Base-by-base conservation (phyloP, 192 early-diverging fungal genomes). In the Allomyces arbusculus region DNA sequence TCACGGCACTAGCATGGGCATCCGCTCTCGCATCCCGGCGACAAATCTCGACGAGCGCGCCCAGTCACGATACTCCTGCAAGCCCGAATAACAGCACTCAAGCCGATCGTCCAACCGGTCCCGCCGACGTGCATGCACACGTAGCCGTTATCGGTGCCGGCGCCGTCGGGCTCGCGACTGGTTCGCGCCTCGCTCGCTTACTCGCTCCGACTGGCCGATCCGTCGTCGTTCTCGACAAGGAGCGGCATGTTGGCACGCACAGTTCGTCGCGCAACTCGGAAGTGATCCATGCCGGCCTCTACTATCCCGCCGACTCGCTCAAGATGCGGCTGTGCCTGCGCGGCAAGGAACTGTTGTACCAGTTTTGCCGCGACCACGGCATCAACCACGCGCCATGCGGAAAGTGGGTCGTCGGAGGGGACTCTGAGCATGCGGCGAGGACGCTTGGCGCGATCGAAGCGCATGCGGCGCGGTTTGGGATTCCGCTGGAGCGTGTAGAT, bases 251-350 rank as follows among this genome's bases (percentile, higher is more conserved):
- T 8, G 77, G 80, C 70, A 88, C 90, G 69, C 91, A 88, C 4
- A 87, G 79, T 79, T 78, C 45, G 8, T 87, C 90, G 25, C 72
- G 91, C 16, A 94, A 91, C 77, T 89, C 86, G 66, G 87, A 91
- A 69, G 87, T 94, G 16, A 94, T 94, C 68, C 91, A 94, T 62
- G 89, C 86, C 9, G 91, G 91, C 0, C 74, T 94, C 14, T 90
- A 91, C 74, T 94, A 91, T 61, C 88, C 89, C 1, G 65, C 67
- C 16, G 71, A 82, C 66, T 88, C 84, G 43, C 72, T 91, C 44
- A 89, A 90, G 69, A 90, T 89, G 11, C 63, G 61, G 24, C 73
- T 94, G 0, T 91, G 90, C 69, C 87, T 90, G 24, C 76, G 82
- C 4, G 91, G 91, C 24, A 89, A 87, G 23, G 55, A 74, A 0